Percentiles rank a stretch among this genome's conserved stretches.
These are phyloP conservation scores for Hemisphaericaspora subhashii DNA, from an alignment of 1,139 yeast genomes.

Conservation along the genomic window DNA sequence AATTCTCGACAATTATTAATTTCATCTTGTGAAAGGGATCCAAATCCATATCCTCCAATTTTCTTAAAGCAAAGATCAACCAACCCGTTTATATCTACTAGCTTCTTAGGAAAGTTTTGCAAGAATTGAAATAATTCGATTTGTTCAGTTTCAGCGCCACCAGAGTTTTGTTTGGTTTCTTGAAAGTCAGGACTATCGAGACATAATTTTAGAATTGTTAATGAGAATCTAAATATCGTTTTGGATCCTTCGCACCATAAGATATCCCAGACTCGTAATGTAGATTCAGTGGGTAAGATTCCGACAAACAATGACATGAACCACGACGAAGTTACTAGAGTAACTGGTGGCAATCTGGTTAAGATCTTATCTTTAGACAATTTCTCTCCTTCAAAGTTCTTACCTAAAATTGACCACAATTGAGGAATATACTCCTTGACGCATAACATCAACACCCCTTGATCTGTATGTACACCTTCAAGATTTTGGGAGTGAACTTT, in stretches of 20 bases:
- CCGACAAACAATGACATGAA: slow-evolving; percentile 95
- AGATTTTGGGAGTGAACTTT: slow-evolving; percentile 87
- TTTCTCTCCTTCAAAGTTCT: slow-evolving; percentile 41
- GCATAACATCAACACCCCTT: slow-evolving; percentile 89
- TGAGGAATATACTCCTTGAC: slow-evolving; percentile 80
- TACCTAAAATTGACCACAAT: slow-evolving; percentile 63
- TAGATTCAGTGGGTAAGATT: slow-evolving; percentile 81
- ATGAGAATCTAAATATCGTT: slow-evolving; percentile 76
- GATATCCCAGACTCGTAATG: slow-evolving; percentile 91
- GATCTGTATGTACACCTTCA: slow-evolving; percentile 95
- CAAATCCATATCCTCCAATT: slow-evolving; percentile 66
- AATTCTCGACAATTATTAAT: slow-evolving; percentile 73
- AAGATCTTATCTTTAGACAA: slow-evolving; percentile 62
- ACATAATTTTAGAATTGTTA: slow-evolving; percentile 78
- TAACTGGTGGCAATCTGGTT: slow-evolving; percentile 80
- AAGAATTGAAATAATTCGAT: slow-evolving; percentile 85
- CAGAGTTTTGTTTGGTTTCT: slow-evolving; percentile 16
- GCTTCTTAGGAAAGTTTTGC: slow-evolving; percentile 75
- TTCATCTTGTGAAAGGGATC: slow-evolving; percentile 78
- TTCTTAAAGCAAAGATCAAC: slow-evolving; percentile 76
- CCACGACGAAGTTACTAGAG: slow-evolving; percentile 95
- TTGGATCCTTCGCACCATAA: slow-evolving; percentile 90
- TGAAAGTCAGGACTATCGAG: slow-evolving; percentile 57
- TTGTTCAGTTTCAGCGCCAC: slow-evolving; percentile 53
- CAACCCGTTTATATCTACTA: slow-evolving; percentile 68